These are phyloP conservation scores for Podospora pseudoanserina DNA, from an alignment of 495 filamentous ascomycete species.

Conservation along the genomic window DNA sequence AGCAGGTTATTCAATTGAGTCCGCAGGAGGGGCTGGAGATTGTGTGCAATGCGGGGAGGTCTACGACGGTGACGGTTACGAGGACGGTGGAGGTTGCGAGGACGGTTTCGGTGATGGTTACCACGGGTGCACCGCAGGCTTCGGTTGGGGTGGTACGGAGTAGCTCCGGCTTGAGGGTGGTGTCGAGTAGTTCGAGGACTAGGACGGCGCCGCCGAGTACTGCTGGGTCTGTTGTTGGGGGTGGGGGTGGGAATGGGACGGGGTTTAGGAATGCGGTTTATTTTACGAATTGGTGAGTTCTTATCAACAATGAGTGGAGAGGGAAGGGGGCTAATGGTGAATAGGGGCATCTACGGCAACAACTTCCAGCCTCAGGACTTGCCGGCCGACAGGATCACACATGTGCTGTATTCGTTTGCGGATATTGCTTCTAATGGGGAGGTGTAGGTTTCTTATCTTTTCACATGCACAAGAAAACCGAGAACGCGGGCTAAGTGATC, in stretches of 20 bases:
- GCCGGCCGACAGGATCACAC: constrained; percentile 72
- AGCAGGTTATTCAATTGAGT: neutral
- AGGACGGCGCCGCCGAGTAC: neutral
- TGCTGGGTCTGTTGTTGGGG: neutral
- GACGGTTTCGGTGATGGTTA: neutral
- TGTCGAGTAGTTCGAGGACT: neutral
- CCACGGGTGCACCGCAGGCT: neutral
- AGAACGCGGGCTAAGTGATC: neutral
- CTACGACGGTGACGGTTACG: constrained; percentile 13
- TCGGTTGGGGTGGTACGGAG: neutral
- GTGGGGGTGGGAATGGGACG: constrained; percentile 8
- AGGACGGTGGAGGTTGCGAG: constrained; percentile 5
- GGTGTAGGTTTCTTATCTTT: constrained; percentile 52
- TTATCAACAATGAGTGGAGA: constrained; percentile 26
- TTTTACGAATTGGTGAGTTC: constrained; percentile 45
- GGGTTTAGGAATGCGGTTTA: constrained; percentile 40
- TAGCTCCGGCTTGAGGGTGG: neutral
- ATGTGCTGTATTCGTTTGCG: constrained; percentile 84
- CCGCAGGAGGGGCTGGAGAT: neutral
- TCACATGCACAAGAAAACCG: neutral
- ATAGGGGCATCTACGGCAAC: constrained; percentile 72
- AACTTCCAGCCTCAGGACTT: constrained; percentile 74
- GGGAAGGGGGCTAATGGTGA: neutral
- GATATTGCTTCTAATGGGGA: constrained; percentile 77
- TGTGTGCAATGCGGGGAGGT: neutral